Evolutionary conservation across 2,329 filamentous ascomycete species (phyloP).

Genomic region (Xylariaceae sp.): DNA sequence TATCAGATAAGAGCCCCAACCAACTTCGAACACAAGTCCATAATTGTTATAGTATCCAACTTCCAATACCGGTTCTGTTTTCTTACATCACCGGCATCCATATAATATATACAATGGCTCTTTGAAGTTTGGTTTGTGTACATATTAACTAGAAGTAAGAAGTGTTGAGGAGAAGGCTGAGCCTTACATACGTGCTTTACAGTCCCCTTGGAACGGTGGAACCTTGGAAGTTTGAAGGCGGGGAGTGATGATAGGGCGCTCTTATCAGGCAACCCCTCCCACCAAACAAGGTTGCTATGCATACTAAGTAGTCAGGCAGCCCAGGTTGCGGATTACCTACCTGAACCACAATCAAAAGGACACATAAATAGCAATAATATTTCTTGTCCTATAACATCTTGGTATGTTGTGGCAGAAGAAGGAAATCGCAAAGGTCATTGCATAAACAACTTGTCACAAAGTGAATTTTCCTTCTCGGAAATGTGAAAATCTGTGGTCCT

Average conservation of each 20-base stretch:
- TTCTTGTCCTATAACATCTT: not conserved
- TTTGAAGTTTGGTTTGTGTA: not conserved
- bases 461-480: too few species aligned
- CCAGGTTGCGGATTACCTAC: too few species aligned
- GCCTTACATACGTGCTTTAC: too few species aligned
- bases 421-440: not conserved
- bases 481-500: too few species aligned
- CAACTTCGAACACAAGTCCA: not conserved
- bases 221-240: too few species aligned
- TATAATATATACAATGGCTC: not conserved
- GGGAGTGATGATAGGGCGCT: constrained; percentile 9
- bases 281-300: not conserved
- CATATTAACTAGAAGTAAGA: not conserved
- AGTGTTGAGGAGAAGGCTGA: not conserved
- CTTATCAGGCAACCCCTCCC: not conserved
- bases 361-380: not conserved
- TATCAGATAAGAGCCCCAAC: constrained; percentile 14
- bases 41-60: not conserved
- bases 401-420: not conserved
- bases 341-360: not conserved
- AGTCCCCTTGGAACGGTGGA: too few species aligned
- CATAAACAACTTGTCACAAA: too few species aligned
- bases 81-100: not conserved
- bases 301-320: too few species aligned
- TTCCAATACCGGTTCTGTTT: not conserved